These are phyloP conservation scores for Pythium dissotocum DNA, from an alignment of 352 stramenopile species.

Conservation along the genomic window DNA sequence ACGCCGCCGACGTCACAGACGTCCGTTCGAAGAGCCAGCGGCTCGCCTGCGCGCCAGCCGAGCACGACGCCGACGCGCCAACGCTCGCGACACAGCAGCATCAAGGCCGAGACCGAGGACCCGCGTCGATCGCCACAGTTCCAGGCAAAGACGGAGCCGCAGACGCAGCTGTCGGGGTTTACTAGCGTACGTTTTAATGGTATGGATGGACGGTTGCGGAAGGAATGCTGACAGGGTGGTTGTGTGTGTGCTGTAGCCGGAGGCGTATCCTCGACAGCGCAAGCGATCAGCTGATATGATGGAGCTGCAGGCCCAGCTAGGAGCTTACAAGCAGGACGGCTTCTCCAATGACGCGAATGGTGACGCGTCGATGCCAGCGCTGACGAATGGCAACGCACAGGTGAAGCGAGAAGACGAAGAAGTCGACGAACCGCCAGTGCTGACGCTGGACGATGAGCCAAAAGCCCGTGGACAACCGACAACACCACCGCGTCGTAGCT, in stretches of 20 bases:
- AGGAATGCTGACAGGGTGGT: not conserved
- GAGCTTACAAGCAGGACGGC: not conserved
- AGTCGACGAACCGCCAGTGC: slow-evolving; percentile 18
- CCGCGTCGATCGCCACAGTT: not conserved
- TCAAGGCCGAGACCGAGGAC: not conserved
- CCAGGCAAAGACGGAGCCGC: not conserved
- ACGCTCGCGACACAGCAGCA: not conserved
- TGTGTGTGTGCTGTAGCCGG: slow-evolving; percentile 12
- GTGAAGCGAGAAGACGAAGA: slow-evolving; percentile 9
- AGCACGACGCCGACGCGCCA: not conserved
- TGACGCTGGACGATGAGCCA: not conserved
- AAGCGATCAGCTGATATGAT: slow-evolving; percentile 32
- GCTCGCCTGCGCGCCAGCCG: slow-evolving; percentile 1
- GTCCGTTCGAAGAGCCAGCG: slow-evolving; percentile 13
- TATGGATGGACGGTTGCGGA: not conserved
- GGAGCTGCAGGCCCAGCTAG: slow-evolving; percentile 11
- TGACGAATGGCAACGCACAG: not conserved
- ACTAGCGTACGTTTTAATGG: not conserved
- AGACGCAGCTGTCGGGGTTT: not conserved
- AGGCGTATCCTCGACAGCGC: slow-evolving; percentile 21
- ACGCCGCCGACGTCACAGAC: slow-evolving; percentile 7
- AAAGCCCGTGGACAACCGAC: not conserved
- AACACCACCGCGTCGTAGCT: slow-evolving; percentile 14
- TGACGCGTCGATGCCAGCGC: not conserved
- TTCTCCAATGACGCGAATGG: not conserved